Percentiles rank a stretch among this genome's conserved stretches.
Conservation (phyloP, 768 basidiomycete genomes). For the Cystofilobasidium capitatum region DNA sequence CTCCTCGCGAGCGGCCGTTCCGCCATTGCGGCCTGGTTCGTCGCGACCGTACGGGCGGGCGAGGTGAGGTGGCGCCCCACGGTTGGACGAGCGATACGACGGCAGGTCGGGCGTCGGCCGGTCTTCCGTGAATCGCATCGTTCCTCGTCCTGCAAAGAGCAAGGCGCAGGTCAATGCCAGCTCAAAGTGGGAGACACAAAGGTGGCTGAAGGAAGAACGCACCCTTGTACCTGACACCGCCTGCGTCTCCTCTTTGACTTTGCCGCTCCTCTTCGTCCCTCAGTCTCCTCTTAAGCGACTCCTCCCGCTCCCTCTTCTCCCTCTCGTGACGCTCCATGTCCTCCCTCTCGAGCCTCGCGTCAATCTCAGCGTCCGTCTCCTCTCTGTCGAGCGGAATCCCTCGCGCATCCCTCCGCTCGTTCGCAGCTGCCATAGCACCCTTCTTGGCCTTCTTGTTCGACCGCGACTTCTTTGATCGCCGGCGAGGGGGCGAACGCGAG, state of each 20-base stretch:
- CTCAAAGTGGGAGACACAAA: neutral
- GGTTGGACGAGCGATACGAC: constrained; percentile 2
- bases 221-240: constrained; percentile 20
- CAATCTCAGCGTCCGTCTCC: constrained; percentile 27
- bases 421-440: neutral
- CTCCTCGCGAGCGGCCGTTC: neutral
- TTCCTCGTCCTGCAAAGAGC: constrained; percentile 17
- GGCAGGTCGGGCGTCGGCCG: constrained; percentile 15
- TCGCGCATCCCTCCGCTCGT: constrained; percentile 2
- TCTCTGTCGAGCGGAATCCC: constrained; percentile 8
- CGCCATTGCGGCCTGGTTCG: neutral
- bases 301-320: constrained; percentile 21
- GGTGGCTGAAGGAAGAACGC: neutral
- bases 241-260: neutral
- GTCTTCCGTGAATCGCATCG: constrained; percentile 24
- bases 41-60: neutral
- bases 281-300: constrained; percentile 8
- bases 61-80: neutral
- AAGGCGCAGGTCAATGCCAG: neutral
- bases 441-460: constrained; percentile 18
- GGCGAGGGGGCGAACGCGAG: neutral
- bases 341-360: constrained; percentile 26
- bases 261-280: constrained; percentile 13
- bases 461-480: constrained; percentile 14
- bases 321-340: constrained; percentile 6